Evolutionary conservation across 768 basidiomycete genomes (phyloP), one percentile per base, ranked within the genome.

Genomic region (Leccinum variicolor): DNA sequence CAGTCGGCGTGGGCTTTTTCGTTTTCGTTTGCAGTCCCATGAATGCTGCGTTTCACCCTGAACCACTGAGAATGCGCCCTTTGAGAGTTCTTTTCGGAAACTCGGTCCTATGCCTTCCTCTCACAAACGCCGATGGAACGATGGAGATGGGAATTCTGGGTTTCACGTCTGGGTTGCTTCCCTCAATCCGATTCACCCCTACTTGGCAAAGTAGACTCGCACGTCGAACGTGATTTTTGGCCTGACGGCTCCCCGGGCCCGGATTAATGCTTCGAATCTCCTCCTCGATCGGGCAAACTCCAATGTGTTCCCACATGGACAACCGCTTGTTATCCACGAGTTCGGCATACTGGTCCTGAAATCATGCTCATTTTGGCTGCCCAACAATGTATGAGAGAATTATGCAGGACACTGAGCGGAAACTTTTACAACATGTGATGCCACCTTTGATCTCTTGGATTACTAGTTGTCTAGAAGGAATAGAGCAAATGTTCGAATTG

Each of bases 281-380:
- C 39, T 23, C 33, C 33, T 62, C 13, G 36, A n/a, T 39, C 17
- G 34, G 36, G 36, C 36, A 36, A 36, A 15, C 36, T 36, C 3
- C 3, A 17, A 33, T 33, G 33, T 33, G 33, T 33, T 33, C 33
- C 33, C 29, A 31, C 29, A 31, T 31, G 29, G 11, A 11, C 11
- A 31, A 31, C 0, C 29, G 0, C 11, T 48, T 29, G 17, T 74
- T 69, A 7, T 72, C 66, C 26, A 77, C 64, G 39, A 74, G 74
- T 68, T 70, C 23, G 78, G 45, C 6, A 47, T 49, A 17, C 61
- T 23, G 50, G n/a, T 4, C 51, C 28, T 3, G n/a, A 31, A 10
- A 31, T 31, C 31, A 31, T 13, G 5, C 31, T 31, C 31, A 13
- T 13, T 31, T 31, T 13, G 31, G 31, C 11, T 31, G 31, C 11